Base-by-base conservation (phyloP, 2,329 filamentous ascomycete genomes). In the Diatrype stigma region DNA sequence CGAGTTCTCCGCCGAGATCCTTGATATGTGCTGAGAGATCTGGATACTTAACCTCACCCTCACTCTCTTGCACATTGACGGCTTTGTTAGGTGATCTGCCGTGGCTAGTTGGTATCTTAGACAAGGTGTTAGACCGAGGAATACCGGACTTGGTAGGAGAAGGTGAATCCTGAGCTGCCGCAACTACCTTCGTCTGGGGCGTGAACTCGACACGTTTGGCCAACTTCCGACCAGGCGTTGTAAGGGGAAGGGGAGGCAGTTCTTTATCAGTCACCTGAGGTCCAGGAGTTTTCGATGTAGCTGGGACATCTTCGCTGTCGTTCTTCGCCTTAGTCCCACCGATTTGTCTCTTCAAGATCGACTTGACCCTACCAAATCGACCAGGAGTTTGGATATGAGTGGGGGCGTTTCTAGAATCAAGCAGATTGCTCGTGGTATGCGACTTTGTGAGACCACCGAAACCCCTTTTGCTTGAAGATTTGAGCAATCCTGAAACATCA, bases 161-260 rank as follows among this genome's bases (percentile, higher is more conserved):
- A 7, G 82, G 82, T 2, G 81, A 80, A 51, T 76, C 71, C 52
- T 80, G 75, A 0, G 63, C 57, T 46, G 72, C 58, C 0, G 70
- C 66, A 8, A 72, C 68, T 17, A 72, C 70, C 55, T 89, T 80
- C 34, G 85, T 85, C 54, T 83, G 84, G 0, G 85, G 86, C 0
- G 87, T 90, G 62, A 96, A 96, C 47, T 88, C 85, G 34, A 96
- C 89, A 50, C 82, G 86, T 73, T 95, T 96, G 17, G 71, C 67
- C 35, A 75, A 65, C 67, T 84, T 88, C 22, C 84, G 79, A 30
- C 85, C 84, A 7, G 87, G 87, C 1, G 87, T 90, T 5, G 82
- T 84, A 49, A 82, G 70, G 6, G 80, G 76, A 17, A 76, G 65
- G 3, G 73, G 65, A 47, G 78, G 78, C 30, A 84, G 65, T 21